These are phyloP conservation scores for Gyromitra esculenta DNA, from an alignment of 2,329 filamentous ascomycete genomes.

Conservation along the genomic window DNA sequence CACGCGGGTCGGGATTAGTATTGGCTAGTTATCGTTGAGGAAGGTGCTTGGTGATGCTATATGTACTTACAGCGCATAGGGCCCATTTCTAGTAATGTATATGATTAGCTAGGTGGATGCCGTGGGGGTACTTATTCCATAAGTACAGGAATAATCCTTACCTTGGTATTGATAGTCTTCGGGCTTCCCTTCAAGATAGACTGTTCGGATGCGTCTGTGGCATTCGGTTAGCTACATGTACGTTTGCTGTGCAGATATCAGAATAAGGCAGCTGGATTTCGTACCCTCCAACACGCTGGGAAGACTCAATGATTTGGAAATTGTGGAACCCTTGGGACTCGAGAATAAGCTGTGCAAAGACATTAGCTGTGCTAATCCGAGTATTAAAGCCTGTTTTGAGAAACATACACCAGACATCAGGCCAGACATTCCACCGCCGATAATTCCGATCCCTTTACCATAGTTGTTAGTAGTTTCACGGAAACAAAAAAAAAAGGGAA, in stretches of 20 bases:
- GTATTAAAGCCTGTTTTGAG: not conserved
- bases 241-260: not conserved
- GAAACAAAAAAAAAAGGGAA: not conserved
- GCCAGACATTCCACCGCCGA: constrained; percentile 73
- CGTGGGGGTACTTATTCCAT: not conserved
- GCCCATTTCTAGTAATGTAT: constrained; percentile 65
- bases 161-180: constrained; percentile 73
- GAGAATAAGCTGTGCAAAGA: constrained; percentile 59
- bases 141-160: not conserved
- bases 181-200: constrained; percentile 69
- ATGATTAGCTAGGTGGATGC: constrained; percentile 16
- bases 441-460: constrained; percentile 66
- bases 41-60: not conserved
- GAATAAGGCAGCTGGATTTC: not conserved
- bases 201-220: constrained; percentile 69
- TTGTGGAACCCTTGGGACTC: constrained; percentile 69
- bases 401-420: constrained; percentile 68
- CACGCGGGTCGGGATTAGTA: constrained; percentile 1
- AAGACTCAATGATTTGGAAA: constrained; percentile 71
- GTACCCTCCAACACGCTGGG: constrained; percentile 67
- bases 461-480: not conserved
- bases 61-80: constrained; percentile 67
- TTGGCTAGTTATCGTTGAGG: not conserved
- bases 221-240: not conserved
- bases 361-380: not conserved